Conservation (phyloP, 441 rosid species). For the Erysimum cheiri region DNA sequence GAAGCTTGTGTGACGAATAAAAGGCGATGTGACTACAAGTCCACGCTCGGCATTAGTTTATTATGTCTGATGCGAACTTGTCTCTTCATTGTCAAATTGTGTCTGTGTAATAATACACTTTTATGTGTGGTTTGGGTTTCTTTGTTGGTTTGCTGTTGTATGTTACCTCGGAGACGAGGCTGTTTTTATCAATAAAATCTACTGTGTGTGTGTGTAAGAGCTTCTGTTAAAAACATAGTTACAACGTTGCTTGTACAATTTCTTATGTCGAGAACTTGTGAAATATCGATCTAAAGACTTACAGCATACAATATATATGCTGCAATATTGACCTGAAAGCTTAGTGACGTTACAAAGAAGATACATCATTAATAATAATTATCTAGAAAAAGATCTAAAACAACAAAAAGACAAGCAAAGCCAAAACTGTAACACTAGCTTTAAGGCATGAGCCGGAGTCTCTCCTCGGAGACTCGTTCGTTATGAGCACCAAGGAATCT, state of each 20-base stretch:
- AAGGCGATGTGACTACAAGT: constrained; percentile 54
- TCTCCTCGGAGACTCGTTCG: too few relatives aligned
- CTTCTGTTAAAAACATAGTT: neutral
- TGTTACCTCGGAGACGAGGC: constrained; percentile 27
- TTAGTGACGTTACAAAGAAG: too few relatives aligned
- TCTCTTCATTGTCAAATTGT: constrained; percentile 29
- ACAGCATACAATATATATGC: too few relatives aligned
- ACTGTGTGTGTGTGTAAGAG: constrained; percentile 25
- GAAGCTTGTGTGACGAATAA: constrained; percentile 46
- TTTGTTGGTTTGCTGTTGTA: constrained; percentile 35
- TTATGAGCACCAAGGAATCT: constrained; percentile 47
- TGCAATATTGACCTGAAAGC: too few relatives aligned
- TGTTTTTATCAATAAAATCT: constrained; percentile 30
- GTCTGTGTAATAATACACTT: constrained; percentile 35
- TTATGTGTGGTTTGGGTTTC: constrained; percentile 32
- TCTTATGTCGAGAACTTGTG: neutral
- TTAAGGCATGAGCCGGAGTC: constrained; percentile 77
- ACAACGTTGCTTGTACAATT: neutral
- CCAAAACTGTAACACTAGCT: too few relatives aligned
- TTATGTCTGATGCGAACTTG: constrained; percentile 38
- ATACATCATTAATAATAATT: too few relatives aligned
- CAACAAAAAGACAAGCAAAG: too few relatives aligned
- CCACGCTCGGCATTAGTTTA: constrained; percentile 42
- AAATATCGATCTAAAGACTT: neutral
- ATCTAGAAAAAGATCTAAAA: too few relatives aligned